Percentiles rank a stretch among this genome's conserved stretches.
These are phyloP conservation scores for Puccinia hordei DNA, from an alignment of 1,284 basidiomycete species.

Conservation along the genomic window DNA sequence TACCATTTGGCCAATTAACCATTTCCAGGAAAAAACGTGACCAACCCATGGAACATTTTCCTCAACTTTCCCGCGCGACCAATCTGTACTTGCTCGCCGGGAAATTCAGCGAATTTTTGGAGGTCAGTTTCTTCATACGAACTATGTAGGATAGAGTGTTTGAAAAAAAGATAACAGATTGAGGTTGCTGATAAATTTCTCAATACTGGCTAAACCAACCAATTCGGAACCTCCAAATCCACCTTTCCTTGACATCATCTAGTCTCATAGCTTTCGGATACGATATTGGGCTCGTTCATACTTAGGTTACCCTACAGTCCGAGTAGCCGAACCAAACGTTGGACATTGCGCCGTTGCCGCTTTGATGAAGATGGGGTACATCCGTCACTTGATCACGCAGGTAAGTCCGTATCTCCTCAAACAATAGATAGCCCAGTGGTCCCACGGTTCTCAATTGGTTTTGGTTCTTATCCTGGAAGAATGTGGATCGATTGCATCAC, in stretches of 20 bases:
- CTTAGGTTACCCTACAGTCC: conserved; percentile 57
- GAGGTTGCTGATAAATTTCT: not conserved
- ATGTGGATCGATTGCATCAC: conserved; percentile 59
- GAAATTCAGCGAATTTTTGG: conserved; percentile 53
- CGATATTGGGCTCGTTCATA: conserved; percentile 59
- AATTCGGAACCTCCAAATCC: conserved; percentile 4
- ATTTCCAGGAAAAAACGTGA: not conserved
- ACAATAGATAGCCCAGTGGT: not conserved
- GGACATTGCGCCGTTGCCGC: conserved; percentile 58
- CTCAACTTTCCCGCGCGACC: not conserved
- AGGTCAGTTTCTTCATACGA: conserved; percentile 47
- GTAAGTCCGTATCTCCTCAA: conserved; percentile 20
- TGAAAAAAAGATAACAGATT: not conserved
- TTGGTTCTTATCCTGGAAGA: conserved; percentile 51
- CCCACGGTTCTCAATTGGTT: not conserved
- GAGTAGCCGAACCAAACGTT: conserved; percentile 56
- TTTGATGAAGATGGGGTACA: conserved; percentile 56
- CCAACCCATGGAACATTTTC: not conserved
- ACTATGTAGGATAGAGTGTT: conserved; percentile 53
- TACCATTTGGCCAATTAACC: not conserved
- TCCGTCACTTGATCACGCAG: conserved; percentile 57
- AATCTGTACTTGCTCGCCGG: not conserved
- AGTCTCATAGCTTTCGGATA: conserved; percentile 52
- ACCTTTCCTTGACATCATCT: not conserved
- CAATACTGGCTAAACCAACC: no score